A percentile compares a stretch with the other conserved stretches of the same genome.
Evolutionary conservation across 768 basidiomycete species (phyloP).

Genomic region (Lactarius sanguifluus): DNA sequence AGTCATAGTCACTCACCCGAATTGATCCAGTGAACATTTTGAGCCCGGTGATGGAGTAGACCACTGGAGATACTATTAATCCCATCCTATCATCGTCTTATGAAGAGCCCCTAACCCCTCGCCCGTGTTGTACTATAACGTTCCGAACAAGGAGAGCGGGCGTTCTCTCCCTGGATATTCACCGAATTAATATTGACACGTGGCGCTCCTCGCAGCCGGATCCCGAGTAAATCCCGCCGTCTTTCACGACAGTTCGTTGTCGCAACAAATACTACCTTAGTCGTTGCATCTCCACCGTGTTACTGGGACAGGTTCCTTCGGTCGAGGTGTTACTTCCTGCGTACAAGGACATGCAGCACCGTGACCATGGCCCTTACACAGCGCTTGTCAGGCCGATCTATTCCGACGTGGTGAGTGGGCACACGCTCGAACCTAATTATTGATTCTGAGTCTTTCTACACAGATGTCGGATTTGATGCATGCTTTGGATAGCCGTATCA

Average conservation of each 20-base stretch:
- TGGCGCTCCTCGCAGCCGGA: background rate
- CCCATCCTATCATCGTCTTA: background rate
- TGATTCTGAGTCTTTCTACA: background rate
- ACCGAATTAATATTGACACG: background rate
- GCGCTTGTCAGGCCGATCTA: background rate
- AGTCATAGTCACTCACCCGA: background rate
- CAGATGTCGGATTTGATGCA: background rate
- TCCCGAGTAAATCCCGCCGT: background rate
- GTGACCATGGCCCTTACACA: background rate
- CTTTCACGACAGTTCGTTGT: background rate
- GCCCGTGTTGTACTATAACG: no score
- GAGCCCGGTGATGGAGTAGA: background rate
- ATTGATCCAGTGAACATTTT: background rate
- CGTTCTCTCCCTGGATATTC: background rate
- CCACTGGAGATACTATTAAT: background rate
- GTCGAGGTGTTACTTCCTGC: background rate
- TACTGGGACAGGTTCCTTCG: background rate
- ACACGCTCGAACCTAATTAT: background rate
- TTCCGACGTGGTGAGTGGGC: background rate
- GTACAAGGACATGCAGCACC: background rate
- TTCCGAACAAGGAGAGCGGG: no score
- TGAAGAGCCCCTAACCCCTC: no score
- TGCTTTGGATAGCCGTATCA: background rate
- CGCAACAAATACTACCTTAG: background rate
- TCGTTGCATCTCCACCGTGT: background rate